Evolutionary conservation across 495 filamentous ascomycete genomes (phyloP), one percentile per base, ranked within the genome.

Genomic region (Platismatia glauca): DNA sequence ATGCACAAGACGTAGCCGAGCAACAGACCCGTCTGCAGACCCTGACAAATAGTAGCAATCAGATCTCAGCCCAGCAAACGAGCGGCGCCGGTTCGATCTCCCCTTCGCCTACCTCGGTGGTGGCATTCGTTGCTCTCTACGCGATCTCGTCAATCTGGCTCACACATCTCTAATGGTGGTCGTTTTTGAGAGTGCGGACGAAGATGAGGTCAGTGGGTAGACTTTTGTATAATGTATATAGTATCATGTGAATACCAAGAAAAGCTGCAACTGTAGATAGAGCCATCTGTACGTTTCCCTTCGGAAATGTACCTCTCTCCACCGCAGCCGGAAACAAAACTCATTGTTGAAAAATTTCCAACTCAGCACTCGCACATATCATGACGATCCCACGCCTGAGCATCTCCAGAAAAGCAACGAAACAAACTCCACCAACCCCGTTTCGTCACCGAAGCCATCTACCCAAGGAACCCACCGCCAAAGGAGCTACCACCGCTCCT

Each of bases 1-100:
- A 63, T 44, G 61, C 37, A 20, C 33, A 57, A 48, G 35, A 63
- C 24, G 24, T 29, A 20, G 48, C 48, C 4, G 24, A 52, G 48
- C 24, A 18, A 31, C 48, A 52, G 7, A 52, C 18, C 4, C 48
- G 24, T 31, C 16, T 52, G 48, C 24, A 52, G 24, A 31, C 48
- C 13, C 48, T 52, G 48, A 52, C 48, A 6, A 52, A 29, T 7
- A 31, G 48, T 31, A 52, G 24, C 27, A 31, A 31, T 31, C 24
- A 15, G 24, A 18, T 29, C 6, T 29, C 48, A 18, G 27, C 24
- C 0, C 11, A 52, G 24, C 48, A 52, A 13, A 31, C 15, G 16
- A 29, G 48, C 15, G 12, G 24, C 3, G 48, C 24, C 13, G 24
- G 12, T 29, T 52, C 27, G 24, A 29, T 27, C 16, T 16, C 31